Evolutionary conservation across 2,329 filamentous ascomycete species (phyloP).

Genomic region (Amesomyces nigricolor): DNA sequence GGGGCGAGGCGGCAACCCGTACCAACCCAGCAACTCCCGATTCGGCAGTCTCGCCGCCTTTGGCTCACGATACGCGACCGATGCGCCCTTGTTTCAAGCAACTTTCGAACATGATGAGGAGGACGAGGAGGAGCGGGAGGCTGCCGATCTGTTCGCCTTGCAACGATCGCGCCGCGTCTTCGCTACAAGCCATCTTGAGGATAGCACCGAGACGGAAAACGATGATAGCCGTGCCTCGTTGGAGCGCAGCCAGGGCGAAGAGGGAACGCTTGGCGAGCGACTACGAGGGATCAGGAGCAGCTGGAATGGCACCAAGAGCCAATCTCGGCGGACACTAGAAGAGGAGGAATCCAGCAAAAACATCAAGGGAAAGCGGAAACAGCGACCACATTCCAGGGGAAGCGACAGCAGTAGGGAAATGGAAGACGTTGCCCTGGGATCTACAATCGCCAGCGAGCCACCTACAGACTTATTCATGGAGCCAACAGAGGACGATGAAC

Average conservation of each 20-base stretch:
- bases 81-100: conserved; percentile 92
- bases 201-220: conserved; percentile 78
- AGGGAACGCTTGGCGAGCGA: conserved; percentile 41
- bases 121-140: conserved; percentile 85
- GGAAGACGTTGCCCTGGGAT: conserved; percentile 82
- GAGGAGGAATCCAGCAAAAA: conserved; percentile 33
- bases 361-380: conserved; percentile 17
- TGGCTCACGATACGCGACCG: conserved; percentile 64
- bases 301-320: conserved; percentile 53
- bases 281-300: conserved; percentile 55
- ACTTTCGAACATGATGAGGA: conserved; percentile 85
- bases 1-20: conserved; percentile 58
- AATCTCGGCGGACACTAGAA: conserved; percentile 28
- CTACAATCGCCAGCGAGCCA: conserved; percentile 54
- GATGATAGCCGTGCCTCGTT: conserved; percentile 55
- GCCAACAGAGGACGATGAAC: conserved; percentile 45
- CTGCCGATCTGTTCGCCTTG: conserved; percentile 88
- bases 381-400: conserved; percentile 28
- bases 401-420: conserved; percentile 51
- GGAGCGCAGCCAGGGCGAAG: conserved; percentile 47
- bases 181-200: conserved; percentile 73
- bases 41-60: conserved; percentile 65
- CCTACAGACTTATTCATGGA: conserved; percentile 56
- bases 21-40: conserved; percentile 66
- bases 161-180: conserved; percentile 87